These are phyloP conservation scores for Bathelium albidoporum DNA, from an alignment of 495 filamentous ascomycete species.

Conservation along the genomic window DNA sequence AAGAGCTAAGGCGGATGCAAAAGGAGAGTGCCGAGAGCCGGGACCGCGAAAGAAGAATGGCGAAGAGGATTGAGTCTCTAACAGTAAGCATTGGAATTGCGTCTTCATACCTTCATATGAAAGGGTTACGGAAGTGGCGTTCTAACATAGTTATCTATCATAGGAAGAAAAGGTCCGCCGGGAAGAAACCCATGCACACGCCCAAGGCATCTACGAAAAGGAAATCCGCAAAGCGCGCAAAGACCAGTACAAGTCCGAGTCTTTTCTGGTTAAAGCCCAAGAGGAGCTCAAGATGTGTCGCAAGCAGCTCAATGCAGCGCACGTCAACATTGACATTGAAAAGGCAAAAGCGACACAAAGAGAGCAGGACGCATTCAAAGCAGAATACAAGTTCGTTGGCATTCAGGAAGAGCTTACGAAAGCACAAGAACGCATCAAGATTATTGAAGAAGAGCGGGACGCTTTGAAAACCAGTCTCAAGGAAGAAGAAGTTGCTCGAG, in stretches of 20 bases:
- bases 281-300: conserved; percentile 68
- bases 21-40: conserved; percentile 58
- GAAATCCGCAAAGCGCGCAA: conserved; percentile 73
- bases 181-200: conserved; percentile 67
- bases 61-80: conserved; percentile 64
- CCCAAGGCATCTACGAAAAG: conserved; percentile 69
- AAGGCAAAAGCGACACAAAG: conserved; percentile 35
- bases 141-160: not conserved
- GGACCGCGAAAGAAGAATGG: conserved; percentile 61
- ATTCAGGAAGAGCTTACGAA: conserved; percentile 65
- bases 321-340: conserved; percentile 44
- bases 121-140: not conserved
- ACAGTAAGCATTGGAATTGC: conserved; percentile 41
- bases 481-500: conserved; percentile 47
- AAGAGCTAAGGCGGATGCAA: conserved; percentile 44
- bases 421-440: conserved; percentile 49
- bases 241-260: conserved; percentile 75
- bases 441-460: conserved; percentile 62
- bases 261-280: conserved; percentile 63
- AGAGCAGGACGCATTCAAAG: conserved; percentile 69
- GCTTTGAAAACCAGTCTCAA: conserved; percentile 52
- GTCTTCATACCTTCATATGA: not conserved
- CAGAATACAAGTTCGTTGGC: conserved; percentile 60
- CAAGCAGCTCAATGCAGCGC: conserved; percentile 40
- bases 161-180: conserved; percentile 65